Conservation (phyloP, 768 basidiomycete genomes). For the Tephrocybe rancida region DNA sequence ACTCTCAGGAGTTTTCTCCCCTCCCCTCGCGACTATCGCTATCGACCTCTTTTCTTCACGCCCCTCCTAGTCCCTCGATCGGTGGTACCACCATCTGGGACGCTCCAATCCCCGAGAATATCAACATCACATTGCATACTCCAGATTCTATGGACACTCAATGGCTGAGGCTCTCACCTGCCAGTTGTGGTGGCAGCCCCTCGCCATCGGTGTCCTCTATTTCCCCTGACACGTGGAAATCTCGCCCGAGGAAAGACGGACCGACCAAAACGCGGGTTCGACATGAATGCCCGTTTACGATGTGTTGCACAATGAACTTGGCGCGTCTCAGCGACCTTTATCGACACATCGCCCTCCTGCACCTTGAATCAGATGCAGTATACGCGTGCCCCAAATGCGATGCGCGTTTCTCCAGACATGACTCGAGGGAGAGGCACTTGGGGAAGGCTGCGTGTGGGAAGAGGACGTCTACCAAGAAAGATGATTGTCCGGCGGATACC, state of each 20-base stretch:
- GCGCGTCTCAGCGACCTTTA: not conserved
- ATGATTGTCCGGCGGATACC: not conserved
- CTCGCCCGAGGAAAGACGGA: too few relatives aligned
- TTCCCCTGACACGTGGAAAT: too few relatives aligned
- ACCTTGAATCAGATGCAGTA: not conserved
- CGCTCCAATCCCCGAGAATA: not conserved
- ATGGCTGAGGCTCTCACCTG: not conserved
- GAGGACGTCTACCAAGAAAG: not conserved
- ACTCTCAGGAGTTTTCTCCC: too few relatives aligned
- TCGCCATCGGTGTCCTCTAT: too few relatives aligned
- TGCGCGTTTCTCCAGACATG: not conserved
- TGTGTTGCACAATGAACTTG: not conserved
- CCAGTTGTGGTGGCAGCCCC: too few relatives aligned
- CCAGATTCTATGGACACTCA: not conserved
- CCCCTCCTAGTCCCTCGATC: too few relatives aligned
- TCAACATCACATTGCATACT: too few relatives aligned
- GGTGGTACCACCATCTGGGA: too few relatives aligned
- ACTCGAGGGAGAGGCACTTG: not conserved
- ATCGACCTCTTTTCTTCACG: too few relatives aligned
- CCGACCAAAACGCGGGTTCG: not conserved
- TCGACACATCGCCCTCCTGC: not conserved
- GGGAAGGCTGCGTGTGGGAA: not conserved
- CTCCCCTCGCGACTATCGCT: too few relatives aligned
- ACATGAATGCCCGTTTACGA: not conserved
- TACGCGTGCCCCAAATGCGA: not conserved